Conservation (phyloP, 1,284 basidiomycete genomes). For the Takashimella tepidaria region DNA sequence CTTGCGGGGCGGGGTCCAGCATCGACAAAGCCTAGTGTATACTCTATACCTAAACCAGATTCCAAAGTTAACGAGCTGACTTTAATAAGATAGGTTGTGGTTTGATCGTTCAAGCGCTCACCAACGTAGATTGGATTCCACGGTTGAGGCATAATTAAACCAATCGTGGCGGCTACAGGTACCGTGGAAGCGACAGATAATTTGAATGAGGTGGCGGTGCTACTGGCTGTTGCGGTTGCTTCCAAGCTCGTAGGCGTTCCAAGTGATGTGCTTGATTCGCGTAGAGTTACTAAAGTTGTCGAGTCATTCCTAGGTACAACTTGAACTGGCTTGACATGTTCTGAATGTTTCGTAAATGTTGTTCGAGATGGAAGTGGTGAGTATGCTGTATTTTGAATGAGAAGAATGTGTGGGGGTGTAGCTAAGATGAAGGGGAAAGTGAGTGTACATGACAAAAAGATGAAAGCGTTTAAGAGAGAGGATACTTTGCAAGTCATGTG, state of each 20-base stretch:
- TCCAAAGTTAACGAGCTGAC: no score
- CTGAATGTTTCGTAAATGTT: no score
- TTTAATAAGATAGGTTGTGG: background rate
- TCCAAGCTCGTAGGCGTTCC: background rate
- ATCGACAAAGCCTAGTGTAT: slow-evolving; percentile 45
- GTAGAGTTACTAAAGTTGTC: background rate
- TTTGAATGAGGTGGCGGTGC: background rate
- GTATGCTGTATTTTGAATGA: no score
- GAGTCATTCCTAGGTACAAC: no score
- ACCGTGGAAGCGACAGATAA: slow-evolving; percentile 18
- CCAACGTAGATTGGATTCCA: slow-evolving; percentile 30
- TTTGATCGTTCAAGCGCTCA: slow-evolving; percentile 11
- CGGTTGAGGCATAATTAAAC: slow-evolving; percentile 46
- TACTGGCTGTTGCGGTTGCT: background rate
- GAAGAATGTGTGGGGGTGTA: no score
- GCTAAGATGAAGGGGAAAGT: no score
- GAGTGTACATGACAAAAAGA: no score
- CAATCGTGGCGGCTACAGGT: slow-evolving; percentile 33
- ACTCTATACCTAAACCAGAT: slow-evolving; percentile 24
- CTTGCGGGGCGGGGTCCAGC: slow-evolving; percentile 31
- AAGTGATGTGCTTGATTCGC: background rate
- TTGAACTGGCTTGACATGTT: no score
- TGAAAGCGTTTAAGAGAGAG: no score
- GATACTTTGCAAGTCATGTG: no score
- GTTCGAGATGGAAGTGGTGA: no score